Conservation (phyloP, 768 basidiomycete species). For the Boletus sensibilis region DNA sequence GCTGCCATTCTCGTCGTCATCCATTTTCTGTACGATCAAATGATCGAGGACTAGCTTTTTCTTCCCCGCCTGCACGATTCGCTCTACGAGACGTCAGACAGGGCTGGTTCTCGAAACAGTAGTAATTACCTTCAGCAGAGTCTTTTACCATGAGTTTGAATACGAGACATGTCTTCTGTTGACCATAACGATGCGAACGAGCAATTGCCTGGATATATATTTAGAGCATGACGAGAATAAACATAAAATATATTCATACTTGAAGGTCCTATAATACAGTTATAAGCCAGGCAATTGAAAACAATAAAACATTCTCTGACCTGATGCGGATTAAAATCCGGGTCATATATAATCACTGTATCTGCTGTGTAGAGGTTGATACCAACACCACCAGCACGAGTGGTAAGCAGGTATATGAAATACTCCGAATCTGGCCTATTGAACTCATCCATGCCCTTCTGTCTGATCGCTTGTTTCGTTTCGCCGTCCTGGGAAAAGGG, state of each 20-base stretch:
- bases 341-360: conserved; percentile 91
- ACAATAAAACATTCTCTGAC: conserved; percentile 37
- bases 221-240: conserved; percentile 6
- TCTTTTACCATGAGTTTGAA: conserved; percentile 97
- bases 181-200: conserved; percentile 91
- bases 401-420: conserved; percentile 89
- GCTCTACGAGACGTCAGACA: conserved; percentile 52
- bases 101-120: not conserved
- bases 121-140: conserved; percentile 74
- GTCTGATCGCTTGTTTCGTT: conserved; percentile 80
- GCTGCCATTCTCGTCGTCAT: conserved; percentile 70
- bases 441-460: conserved; percentile 94
- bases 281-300: conserved; percentile 11
- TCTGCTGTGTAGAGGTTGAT: conserved; percentile 93
- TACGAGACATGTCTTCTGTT: conserved; percentile 89
- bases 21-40: conserved; percentile 95
- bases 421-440: conserved; percentile 84
- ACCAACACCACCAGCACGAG: conserved; percentile 91
- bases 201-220: conserved; percentile 73
- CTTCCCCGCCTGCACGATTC: conserved; percentile 90
- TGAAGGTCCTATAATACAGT: conserved; percentile 66
- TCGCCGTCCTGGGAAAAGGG: conserved; percentile 69
- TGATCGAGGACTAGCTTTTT: conserved; percentile 94
- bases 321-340: conserved; percentile 98
- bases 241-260: conserved; percentile 45